Evolutionary conservation across 2,329 filamentous ascomycete species (phyloP), one percentile per base, ranked within the genome.

Genomic region (Fusarium lateritium): DNA sequence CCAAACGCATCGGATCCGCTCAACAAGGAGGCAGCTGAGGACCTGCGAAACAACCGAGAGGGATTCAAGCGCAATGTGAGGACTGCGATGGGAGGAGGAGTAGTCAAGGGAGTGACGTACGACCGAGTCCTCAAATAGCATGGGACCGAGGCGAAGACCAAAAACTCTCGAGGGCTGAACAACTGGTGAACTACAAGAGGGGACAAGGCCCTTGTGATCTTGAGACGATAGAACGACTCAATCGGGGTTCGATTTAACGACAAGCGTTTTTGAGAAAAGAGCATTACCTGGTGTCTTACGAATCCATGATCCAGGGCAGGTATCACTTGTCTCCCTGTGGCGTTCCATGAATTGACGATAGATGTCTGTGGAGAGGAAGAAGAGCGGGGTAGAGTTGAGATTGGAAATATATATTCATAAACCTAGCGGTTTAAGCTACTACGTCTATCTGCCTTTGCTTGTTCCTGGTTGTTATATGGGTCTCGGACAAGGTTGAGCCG

Each of bases 1-100:
- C 96, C 96, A 19, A 99, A 99, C 77, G 94, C 96, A 11, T 94
- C 92, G 49, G 96, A 99, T 77, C 96, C 96, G n/a, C 84, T 99
- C 65, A 99, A 99, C 82, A 98, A 99, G 84, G 95, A 98, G 76
- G 96, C 96, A 0, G 96, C 96, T 6, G 94, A 98, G 65, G 96
- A 98, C 77, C 84, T 99, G 73, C 90, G 95, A 75, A 85, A 86
- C 47, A 97, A 96, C 79, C 85, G 94, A 38, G 96, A 98, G 55
- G 88, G 86, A 31, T 99, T 99, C 83, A 96, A 94, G 85, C 86
- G 94, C 65, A 98, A 98, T 76, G 96, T 98, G 39, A 88, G 92
- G 75, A 86, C 86, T 22, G 87, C 94, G 8, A 97, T 99, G 93
- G 85, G 84, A 5, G 96, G 96, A 53, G 94, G 94, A 8, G 82